Conservation (phyloP, 441 rosid genomes). For the Adansonia grandidieri region DNA sequence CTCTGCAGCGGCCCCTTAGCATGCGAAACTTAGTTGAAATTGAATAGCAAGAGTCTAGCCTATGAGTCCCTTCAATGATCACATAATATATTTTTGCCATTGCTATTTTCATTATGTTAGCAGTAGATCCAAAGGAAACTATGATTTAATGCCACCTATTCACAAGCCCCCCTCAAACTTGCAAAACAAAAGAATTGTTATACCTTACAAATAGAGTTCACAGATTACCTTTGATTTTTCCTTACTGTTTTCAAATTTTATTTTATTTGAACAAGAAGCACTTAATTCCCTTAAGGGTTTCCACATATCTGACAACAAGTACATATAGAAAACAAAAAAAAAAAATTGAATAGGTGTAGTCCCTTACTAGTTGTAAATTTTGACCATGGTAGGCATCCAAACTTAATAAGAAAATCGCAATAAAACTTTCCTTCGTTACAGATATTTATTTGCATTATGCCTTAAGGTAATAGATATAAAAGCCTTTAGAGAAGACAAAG, state of each 20-base stretch:
- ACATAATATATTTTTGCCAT: slow-evolving; percentile 74
- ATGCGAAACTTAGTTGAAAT: slow-evolving; percentile 49
- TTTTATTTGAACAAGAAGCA: slow-evolving; percentile 79
- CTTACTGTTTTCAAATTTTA: slow-evolving; percentile 76
- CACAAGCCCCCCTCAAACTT: not conserved
- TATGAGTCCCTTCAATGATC: slow-evolving; percentile 51
- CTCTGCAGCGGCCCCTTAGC: slow-evolving; percentile 77
- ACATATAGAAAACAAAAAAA: slow-evolving; percentile 7
- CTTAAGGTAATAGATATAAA: not conserved
- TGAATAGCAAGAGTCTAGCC: slow-evolving; percentile 46
- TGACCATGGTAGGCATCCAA: not conserved
- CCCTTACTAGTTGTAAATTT: not conserved
- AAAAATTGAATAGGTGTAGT: not conserved
- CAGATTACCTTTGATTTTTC: slow-evolving; percentile 96
- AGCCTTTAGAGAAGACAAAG: not conserved
- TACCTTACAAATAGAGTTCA: slow-evolving; percentile 97
- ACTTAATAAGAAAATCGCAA: not conserved
- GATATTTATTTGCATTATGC: not conserved
- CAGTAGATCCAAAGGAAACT: slow-evolving; percentile 63
- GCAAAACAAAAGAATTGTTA: slow-evolving; percentile 13
- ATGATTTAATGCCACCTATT: slow-evolving; percentile 17
- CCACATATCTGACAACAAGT: slow-evolving; percentile 67
- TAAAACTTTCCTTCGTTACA: not conserved
- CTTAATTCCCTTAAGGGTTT: slow-evolving; percentile 87
- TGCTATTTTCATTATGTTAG: slow-evolving; percentile 93